Base-by-base conservation (phyloP, 495 filamentous ascomycete genomes). In the Pyrenula massariospora region DNA sequence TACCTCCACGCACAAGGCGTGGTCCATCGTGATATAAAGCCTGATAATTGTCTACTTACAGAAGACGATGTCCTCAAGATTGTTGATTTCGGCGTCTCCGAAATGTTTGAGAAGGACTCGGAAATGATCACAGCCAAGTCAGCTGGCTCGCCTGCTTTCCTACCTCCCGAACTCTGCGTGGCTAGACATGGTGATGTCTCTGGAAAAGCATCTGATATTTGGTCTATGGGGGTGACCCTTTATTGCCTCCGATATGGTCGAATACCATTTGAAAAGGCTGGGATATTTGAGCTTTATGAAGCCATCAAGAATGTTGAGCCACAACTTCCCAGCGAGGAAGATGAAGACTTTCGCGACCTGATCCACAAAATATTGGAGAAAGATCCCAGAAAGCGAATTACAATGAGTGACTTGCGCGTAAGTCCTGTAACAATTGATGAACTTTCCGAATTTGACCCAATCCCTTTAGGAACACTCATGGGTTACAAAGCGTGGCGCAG, bases 191-290 rank as follows among this genome's bases (percentile, higher is more conserved):
- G 92, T 11, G 83, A 90, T 61, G 84, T 97, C 0, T 88, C 85
- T 2, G 93, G 93, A 22, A 88, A 81, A 63, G 90, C 93, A 2
- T 89, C 90, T 5, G 93, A 98, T 71, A 87, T 97, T 24, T 98
- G 93, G 93, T 95, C 94, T 0, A 98, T 98, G 94, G 93, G 93
- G 8, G 86, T 96, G 1, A 92, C 91, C 1, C 71, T 98, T 12
- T 97, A 95, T 65, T 98, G 93, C 66, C 77, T 98, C 21, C 79
- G 87, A 48, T 98, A 93, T 67, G 93, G 93, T 12, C 75, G 70
- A 48, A 80, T 98, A 50, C 93, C 93, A 0, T 98, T 96, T 62
- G 86, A 87, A 59, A 77, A 85, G 54, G 70, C 77, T 10, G 84
- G 81, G 25, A 82, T 96, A 36, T 73, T 97, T 48, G 91, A 95